Conservation (phyloP, 2,329 filamentous ascomycete genomes). For the Endoconidiophora laricicola region DNA sequence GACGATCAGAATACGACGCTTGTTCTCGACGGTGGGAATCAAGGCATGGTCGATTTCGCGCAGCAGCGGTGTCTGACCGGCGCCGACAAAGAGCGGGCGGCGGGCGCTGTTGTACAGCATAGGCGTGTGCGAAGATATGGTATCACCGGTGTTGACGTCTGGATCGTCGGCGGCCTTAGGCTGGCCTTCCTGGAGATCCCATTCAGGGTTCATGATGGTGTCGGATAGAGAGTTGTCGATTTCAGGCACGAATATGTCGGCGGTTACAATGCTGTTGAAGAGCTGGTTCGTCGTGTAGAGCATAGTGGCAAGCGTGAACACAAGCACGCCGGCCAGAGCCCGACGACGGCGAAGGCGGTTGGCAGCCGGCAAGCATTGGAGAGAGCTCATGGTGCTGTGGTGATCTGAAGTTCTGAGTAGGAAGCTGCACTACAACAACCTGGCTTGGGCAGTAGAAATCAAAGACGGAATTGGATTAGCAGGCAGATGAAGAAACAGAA, state of each 20-base stretch:
- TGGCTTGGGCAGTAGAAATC: not conserved
- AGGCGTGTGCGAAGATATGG: conserved; percentile 10
- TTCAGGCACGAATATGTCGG: conserved; percentile 7
- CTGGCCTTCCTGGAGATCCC: not conserved
- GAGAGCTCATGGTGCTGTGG: conserved; percentile 3
- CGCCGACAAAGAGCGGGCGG: conserved; percentile 23
- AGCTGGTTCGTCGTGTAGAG: conserved; percentile 12
- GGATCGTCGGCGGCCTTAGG: conserved; percentile 8
- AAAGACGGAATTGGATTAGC: not conserved
- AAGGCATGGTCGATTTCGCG: conserved; percentile 19
- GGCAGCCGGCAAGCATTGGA: conserved; percentile 2
- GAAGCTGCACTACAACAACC: not conserved
- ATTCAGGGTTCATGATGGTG: not conserved
- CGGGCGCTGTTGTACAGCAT: conserved; percentile 26
- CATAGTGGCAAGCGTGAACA: conserved; percentile 9
- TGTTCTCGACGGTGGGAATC: conserved; percentile 21
- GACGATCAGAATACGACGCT: conserved; percentile 56
- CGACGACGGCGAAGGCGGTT: conserved; percentile 10
- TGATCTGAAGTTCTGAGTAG: not conserved
- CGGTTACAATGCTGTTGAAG: conserved; percentile 5
- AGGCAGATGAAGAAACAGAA: not conserved
- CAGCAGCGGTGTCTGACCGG: conserved; percentile 17
- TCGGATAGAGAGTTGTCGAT: not conserved
- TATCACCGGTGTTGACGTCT: conserved; percentile 2
- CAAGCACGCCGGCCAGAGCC: conserved; percentile 6